Base-by-base conservation (phyloP, 129 eudicot species). In the Calendula officinalis region DNA sequence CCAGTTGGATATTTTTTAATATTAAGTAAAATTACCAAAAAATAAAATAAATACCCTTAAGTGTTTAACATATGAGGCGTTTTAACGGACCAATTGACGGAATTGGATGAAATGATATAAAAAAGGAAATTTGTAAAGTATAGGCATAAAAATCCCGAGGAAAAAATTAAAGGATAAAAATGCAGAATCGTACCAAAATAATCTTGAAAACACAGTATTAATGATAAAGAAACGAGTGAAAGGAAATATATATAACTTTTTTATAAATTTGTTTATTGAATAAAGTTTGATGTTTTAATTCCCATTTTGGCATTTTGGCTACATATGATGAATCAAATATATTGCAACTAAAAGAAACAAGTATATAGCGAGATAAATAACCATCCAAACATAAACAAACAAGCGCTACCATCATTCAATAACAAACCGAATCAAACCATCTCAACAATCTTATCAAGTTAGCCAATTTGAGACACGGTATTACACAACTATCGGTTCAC, bases 331-430 rank as follows among this genome's bases (percentile, higher is more conserved):
- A 48, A 47, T 45, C 59, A 59, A n/a, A 69, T 54, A 34, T 38
- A 53, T 42, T 44, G 5, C 17, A 53, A 42, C 14, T 5, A 54
- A 42, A 62, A 62, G 56, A 22, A 62, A 71, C 70, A 62, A 43
- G 45, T 17, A 17, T 52, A 53, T 72, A 27, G 27, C 2, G 43
- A 52, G 64, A 34, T 34, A 72, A 5, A 72, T 42, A 62, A 55
- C 58, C 57, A 53, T 72, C 70, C 77, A 72, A 63, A 12, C 64
- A 72, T 34, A 72, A 62, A 37, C 62, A 72, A 72, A 56, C 77
- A 72, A 62, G 17, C 5, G 38, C 57, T 63, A 53, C 30, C 49
- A 72, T 52, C 46, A 42, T 39, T 53, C 56, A 64, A 62, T 56
- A 63, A 62, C 62, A 72, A 41, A 63, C 70, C 52, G 48, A 43